Percentiles rank a stretch among this genome's conserved stretches.
These are phyloP conservation scores for Sugiyamaella marilandica DNA, from an alignment of 805 yeast species.

Conservation along the genomic window DNA sequence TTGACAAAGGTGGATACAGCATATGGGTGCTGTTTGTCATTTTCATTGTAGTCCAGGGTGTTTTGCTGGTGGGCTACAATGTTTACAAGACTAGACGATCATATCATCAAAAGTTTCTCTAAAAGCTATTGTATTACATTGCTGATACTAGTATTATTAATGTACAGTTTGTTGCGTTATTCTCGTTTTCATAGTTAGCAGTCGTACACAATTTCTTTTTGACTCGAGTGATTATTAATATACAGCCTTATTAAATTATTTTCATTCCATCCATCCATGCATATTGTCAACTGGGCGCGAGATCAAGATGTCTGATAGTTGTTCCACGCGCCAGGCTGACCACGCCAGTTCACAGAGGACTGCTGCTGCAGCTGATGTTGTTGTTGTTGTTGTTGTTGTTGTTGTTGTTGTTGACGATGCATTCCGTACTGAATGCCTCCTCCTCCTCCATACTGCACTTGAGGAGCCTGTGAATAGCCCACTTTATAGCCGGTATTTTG, in stretches of 20 bases:
- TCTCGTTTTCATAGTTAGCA: too few species aligned
- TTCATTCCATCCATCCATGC: background rate
- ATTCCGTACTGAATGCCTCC: background rate
- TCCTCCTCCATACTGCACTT: background rate
- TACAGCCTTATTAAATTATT: too few species aligned
- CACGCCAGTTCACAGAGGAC: slow-evolving; percentile 16
- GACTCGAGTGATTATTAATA: too few species aligned
- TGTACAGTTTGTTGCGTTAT: background rate
- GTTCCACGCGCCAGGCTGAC: slow-evolving; percentile 24
- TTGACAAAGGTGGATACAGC: slow-evolving; percentile 26
- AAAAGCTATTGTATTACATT: background rate
- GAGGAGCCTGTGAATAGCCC: background rate
- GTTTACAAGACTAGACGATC: slow-evolving; percentile 27
- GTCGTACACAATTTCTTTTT: too few species aligned
- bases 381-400: slow-evolving; percentile 12
- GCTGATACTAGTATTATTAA: background rate
- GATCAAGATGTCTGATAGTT: slow-evolving; percentile 11
- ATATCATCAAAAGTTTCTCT: slow-evolving; percentile 23
- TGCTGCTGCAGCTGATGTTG: slow-evolving; percentile 17
- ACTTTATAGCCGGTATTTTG: background rate
- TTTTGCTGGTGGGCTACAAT: slow-evolving; percentile 28
- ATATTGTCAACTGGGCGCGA: background rate
- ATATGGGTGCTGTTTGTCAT: slow-evolving; percentile 25
- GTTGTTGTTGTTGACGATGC: slow-evolving; percentile 13
- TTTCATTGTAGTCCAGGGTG: slow-evolving; percentile 24